Conservation (phyloP, 805 yeast species). For the Pichia membranifaciens region DNA sequence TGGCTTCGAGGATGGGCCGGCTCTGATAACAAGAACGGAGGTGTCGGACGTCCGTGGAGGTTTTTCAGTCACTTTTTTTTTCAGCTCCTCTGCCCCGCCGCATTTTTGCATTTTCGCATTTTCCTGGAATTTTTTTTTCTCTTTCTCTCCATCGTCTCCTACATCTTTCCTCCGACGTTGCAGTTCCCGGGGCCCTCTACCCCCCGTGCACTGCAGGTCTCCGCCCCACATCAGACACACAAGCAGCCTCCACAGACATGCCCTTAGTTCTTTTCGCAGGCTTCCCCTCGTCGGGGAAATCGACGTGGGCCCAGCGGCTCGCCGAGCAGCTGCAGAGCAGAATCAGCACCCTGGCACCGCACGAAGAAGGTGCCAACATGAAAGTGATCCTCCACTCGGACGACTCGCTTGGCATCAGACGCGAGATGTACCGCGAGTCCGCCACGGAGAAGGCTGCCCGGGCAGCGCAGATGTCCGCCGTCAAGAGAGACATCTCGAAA, state of each 20-base stretch:
- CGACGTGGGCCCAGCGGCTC: conserved; percentile 62
- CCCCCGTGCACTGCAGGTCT: no score
- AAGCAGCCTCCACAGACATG: conserved; percentile 39
- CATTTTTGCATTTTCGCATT: no score
- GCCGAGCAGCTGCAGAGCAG: conserved; percentile 40
- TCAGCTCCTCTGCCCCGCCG: no score
- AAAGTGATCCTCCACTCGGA: conserved; percentile 70
- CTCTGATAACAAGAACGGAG: no score
- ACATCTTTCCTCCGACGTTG: no score
- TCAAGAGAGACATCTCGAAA: conserved; percentile 69
- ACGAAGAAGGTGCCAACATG: conserved; percentile 48
- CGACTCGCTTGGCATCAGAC: conserved; percentile 66
- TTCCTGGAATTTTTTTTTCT: no score
- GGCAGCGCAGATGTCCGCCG: conserved; percentile 82
- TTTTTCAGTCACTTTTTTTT: no score
- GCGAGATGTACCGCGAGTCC: conserved; percentile 64
- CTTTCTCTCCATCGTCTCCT: no score
- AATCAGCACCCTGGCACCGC: conserved; percentile 35
- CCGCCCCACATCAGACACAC: no score
- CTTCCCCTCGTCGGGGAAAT: conserved; percentile 78
- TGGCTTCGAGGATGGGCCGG: no score
- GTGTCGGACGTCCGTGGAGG: no score
- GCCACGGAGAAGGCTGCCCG: conserved; percentile 74
- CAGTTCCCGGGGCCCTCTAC: no score
- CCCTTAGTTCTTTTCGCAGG: conserved; percentile 84